phyloP scores from a whole-genome alignment of 1,284 basidiomycete species.

The Peniophora sp. region DNA sequence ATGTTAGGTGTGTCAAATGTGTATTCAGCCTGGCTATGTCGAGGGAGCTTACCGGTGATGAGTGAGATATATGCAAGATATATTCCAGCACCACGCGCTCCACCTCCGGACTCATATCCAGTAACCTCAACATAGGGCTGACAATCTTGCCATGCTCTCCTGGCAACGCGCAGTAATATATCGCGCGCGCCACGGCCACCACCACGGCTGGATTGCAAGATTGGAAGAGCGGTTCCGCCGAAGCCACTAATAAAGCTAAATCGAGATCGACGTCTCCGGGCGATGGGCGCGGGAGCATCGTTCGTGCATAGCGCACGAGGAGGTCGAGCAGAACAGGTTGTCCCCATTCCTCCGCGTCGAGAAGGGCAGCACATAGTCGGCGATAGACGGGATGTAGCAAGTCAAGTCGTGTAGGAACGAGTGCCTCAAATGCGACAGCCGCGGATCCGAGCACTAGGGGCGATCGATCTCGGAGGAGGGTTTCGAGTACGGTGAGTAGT shows the following conservation, averaged over 20 bases:
- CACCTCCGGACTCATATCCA: conserved; percentile 58
- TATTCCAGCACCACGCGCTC: conserved; percentile 70
- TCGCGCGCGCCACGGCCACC: conserved; percentile 60
- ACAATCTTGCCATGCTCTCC: conserved; percentile 49
- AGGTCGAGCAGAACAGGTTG: conserved; percentile 80
- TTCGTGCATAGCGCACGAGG: conserved; percentile 75
- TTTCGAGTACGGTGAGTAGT: conserved; percentile 68
- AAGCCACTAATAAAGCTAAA: conserved; percentile 69
- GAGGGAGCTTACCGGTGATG: conserved; percentile 46
- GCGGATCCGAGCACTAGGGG: conserved; percentile 87
- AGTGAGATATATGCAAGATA: conserved; percentile 53
- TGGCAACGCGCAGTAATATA: conserved; percentile 67
- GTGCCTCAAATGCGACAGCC: conserved; percentile 74
- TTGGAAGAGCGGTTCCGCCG: conserved; percentile 70
- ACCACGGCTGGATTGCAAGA: conserved; percentile 84
- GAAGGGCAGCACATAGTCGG: conserved; percentile 73
- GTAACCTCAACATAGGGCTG: conserved; percentile 61
- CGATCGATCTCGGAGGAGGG: conserved; percentile 76
- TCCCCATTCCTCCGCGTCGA: conserved; percentile 96
- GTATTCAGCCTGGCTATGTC: background rate
- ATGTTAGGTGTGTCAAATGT: background rate
- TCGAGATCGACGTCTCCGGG: conserved; percentile 59
- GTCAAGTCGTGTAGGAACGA: conserved; percentile 81
- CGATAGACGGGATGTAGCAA: conserved; percentile 87
- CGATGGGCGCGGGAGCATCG: conserved; percentile 74